A percentile compares a stretch with the other conserved stretches of the same genome.
Evolutionary conservation across 768 basidiomycete genomes (phyloP).

Genomic region (Kondoa subrosea): DNA sequence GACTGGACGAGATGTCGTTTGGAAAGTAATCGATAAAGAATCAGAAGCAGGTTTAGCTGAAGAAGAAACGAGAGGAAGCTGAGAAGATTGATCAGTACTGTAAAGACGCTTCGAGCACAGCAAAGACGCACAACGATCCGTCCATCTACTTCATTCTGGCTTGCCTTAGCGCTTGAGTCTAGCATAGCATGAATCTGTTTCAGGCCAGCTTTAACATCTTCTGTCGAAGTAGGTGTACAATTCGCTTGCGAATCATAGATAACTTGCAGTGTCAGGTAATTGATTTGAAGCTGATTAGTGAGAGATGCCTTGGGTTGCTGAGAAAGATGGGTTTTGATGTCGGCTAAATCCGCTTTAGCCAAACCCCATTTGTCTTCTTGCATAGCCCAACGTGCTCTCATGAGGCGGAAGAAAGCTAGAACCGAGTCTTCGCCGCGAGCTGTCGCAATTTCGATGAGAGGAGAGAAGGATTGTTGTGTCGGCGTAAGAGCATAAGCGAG

Average conservation of each 20-base stretch:
- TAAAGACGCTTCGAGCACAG: not conserved
- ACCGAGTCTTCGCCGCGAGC: not conserved
- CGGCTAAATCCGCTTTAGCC: not conserved
- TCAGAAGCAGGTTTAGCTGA: slow-evolving; percentile 1
- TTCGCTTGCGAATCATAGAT: not conserved
- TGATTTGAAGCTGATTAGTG: not conserved
- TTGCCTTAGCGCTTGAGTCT: not conserved
- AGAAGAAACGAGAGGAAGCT: not conserved
- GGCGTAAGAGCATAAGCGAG: not conserved
- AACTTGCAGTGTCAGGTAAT: not conserved
- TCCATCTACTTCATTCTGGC: not conserved
- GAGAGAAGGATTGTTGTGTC: not conserved
- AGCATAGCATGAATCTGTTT: not conserved
- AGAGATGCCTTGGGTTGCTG: too few species aligned
- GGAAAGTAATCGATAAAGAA: not conserved
- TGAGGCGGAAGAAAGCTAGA: not conserved
- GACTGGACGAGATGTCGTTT: not conserved
- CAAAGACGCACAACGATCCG: not conserved
- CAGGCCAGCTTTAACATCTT: not conserved
- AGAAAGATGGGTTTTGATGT: not conserved
- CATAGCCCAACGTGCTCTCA: slow-evolving; percentile 2
- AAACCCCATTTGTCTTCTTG: not conserved
- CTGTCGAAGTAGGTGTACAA: not conserved
- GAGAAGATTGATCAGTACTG: not conserved
- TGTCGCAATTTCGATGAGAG: not conserved